These are phyloP conservation scores for Gossypium aridum DNA, from an alignment of 441 rosid species.

Conservation along the genomic window DNA sequence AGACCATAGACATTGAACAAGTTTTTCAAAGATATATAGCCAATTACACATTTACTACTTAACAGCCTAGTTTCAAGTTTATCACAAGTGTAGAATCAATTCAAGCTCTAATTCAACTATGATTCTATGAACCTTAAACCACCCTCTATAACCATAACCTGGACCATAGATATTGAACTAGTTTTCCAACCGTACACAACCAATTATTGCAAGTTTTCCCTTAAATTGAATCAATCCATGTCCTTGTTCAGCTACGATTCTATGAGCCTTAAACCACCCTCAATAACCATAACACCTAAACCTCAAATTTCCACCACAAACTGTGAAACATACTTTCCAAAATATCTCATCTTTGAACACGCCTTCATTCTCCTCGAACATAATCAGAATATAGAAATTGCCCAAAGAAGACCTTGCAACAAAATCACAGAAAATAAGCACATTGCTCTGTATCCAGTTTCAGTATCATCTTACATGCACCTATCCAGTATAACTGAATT, in stretches of 20 bases:
- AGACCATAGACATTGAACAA: neutral
- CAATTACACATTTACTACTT: neutral
- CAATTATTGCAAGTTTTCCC: too few species aligned
- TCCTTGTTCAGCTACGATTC: too few species aligned
- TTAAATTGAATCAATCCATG: too few species aligned
- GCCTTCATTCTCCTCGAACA: neutral
- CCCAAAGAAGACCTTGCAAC: neutral
- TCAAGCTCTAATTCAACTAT: neutral
- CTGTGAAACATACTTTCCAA: neutral
- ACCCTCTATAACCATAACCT: neutral
- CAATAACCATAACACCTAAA: neutral
- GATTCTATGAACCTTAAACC: neutral
- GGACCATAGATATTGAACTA: too few species aligned
- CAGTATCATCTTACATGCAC: neutral
- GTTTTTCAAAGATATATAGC: neutral
- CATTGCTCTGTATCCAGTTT: neutral
- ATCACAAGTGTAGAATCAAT: neutral
- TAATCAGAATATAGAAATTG: neutral
- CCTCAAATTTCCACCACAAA: constrained; percentile 1
- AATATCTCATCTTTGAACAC: neutral
- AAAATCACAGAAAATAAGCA: neutral
- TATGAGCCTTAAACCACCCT: too few species aligned
- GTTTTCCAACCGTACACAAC: too few species aligned
- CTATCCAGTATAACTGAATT: neutral
- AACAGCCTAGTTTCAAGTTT: neutral